Evolutionary conservation across 2,329 filamentous ascomycete species (phyloP).

Genomic region (Penicillium sp.): DNA sequence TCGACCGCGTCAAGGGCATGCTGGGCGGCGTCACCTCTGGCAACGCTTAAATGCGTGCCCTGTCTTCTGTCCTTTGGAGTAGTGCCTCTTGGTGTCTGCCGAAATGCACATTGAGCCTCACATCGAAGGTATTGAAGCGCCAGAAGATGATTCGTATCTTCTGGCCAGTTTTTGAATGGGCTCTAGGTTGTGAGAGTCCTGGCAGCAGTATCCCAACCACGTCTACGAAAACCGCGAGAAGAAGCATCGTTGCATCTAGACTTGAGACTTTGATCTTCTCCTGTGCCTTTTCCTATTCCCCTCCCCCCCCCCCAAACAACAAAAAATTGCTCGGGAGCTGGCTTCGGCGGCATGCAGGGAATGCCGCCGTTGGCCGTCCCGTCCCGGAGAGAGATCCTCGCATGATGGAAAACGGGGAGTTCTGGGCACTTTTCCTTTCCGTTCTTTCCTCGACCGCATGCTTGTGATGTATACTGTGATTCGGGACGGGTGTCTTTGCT

Average conservation of each 20-base stretch:
- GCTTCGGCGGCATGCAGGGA: conserved; percentile 39
- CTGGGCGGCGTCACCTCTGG: conserved; percentile 39
- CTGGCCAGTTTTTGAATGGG: not conserved
- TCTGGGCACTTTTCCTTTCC: conserved; percentile 17
- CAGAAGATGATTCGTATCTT: not conserved
- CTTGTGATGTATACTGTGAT: conserved; percentile 16
- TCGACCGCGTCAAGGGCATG: conserved; percentile 39
- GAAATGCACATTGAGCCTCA: not conserved
- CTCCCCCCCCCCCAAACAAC: too few species aligned
- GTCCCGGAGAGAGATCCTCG: conserved; percentile 9
- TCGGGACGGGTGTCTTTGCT: conserved; percentile 12
- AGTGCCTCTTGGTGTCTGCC: not conserved
- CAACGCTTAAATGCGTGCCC: conserved; percentile 31
- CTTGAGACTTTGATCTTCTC: not conserved
- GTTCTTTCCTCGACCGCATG: conserved; percentile 19
- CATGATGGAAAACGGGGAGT: conserved; percentile 8
- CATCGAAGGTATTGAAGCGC: not conserved
- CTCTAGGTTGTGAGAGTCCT: not conserved
- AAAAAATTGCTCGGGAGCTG: conserved; percentile 22
- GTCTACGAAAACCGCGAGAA: not conserved
- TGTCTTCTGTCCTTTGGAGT: not conserved
- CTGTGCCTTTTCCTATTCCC: not conserved
- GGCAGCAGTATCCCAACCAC: not conserved
- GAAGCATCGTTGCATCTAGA: not conserved
- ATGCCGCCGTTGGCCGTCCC: conserved; percentile 31